Evolutionary conservation across 345 rosid genomes (phyloP).

Genomic region (Eucalyptus globulus): DNA sequence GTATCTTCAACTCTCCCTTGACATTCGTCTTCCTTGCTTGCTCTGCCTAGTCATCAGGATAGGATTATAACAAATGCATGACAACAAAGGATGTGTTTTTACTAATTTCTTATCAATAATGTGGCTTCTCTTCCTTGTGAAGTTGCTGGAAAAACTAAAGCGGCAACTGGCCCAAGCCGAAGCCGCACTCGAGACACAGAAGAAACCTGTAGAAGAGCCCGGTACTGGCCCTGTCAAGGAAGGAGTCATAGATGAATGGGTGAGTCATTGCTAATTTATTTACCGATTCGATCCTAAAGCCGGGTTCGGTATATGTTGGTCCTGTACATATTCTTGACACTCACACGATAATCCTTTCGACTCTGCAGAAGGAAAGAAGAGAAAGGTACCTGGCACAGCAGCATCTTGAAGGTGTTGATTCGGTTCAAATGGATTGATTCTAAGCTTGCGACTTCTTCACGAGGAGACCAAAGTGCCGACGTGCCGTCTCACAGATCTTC

Average conservation of each 20-base stretch:
- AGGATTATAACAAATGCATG: background rate
- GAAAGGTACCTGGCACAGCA: constrained; percentile 65
- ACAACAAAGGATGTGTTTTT: background rate
- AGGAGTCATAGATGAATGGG: constrained; percentile 83
- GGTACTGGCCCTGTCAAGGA: constrained; percentile 34
- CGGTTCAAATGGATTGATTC: constrained; percentile 7
- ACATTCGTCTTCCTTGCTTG: background rate
- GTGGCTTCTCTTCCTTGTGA: background rate
- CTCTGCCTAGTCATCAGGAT: background rate
- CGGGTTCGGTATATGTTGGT: background rate
- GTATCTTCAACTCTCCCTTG: background rate
- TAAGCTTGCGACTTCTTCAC: background rate
- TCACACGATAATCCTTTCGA: background rate
- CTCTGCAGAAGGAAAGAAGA: constrained; percentile 56
- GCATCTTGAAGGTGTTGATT: constrained; percentile 39
- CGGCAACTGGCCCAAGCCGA: constrained; percentile 55
- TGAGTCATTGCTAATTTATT: background rate
- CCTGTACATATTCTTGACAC: background rate
- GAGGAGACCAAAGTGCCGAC: background rate
- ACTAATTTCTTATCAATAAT: background rate
- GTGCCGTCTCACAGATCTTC: background rate
- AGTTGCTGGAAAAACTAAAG: constrained; percentile 50
- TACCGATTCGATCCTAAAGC: background rate
- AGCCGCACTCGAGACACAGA: constrained; percentile 43
- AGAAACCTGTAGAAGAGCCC: constrained; percentile 48